These are phyloP conservation scores for Russula sp. DNA, from an alignment of 768 basidiomycete species.

Conservation along the genomic window DNA sequence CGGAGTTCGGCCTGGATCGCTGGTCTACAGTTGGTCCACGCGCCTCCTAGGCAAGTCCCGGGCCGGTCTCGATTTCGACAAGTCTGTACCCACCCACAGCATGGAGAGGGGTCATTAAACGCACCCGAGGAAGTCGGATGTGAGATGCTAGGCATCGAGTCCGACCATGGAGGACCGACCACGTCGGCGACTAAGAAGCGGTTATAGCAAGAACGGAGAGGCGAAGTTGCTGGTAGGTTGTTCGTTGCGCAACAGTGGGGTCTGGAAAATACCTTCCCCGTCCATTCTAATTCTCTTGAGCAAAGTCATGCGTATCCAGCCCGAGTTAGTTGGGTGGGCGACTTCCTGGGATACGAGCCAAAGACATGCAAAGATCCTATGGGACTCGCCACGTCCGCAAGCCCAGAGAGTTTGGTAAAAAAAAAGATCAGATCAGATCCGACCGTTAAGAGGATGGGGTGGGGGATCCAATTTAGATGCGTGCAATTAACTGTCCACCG, in stretches of 20 bases:
- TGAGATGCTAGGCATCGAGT: neutral
- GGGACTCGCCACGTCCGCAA: too few relatives aligned
- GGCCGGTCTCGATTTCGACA: conserved; percentile 1
- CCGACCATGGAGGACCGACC: neutral
- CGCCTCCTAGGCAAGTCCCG: neutral
- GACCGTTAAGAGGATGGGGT: too few relatives aligned
- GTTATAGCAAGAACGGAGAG: neutral
- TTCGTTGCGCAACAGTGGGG: neutral
- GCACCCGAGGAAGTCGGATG: neutral
- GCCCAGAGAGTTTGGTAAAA: too few relatives aligned
- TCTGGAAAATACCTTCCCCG: neutral
- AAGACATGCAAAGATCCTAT: too few relatives aligned
- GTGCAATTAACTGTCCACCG: too few relatives aligned
- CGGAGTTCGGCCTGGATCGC: neutral
- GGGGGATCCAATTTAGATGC: too few relatives aligned
- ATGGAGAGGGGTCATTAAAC: neutral
- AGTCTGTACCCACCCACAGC: too few relatives aligned
- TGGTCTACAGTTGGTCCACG: neutral
- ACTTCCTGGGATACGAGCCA: too few relatives aligned
- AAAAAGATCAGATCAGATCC: too few relatives aligned
- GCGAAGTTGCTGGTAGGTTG: neutral
- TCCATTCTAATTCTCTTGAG: neutral
- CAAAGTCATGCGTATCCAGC: too few relatives aligned
- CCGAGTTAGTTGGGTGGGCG: too few relatives aligned
- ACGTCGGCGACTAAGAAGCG: neutral